Evolutionary conservation across 192 early-diverging fungal genomes (phyloP).

Genomic region (Obelidium mucronatum): DNA sequence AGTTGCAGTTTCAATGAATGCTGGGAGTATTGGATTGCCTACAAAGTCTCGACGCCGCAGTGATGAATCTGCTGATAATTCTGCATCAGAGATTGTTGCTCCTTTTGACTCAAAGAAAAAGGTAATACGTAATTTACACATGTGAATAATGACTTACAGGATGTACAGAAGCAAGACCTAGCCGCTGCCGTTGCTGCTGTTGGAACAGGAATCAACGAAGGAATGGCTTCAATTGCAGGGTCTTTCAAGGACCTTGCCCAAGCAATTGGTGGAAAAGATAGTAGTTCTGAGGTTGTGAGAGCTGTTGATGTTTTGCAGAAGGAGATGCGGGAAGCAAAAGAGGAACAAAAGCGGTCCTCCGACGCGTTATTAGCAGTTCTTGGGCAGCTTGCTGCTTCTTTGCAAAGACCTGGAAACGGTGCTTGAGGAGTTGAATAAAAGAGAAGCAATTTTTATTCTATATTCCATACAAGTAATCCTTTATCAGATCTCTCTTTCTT

Average conservation of each 20-base stretch:
- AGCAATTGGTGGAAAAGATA: too few relatives aligned
- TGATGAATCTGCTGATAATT: neutral
- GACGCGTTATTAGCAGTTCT: neutral
- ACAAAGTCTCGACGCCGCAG: neutral
- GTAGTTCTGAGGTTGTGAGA: neutral
- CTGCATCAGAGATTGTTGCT: neutral
- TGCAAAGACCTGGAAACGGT: too few relatives aligned
- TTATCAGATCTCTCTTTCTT: neutral
- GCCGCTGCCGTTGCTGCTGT: too few relatives aligned
- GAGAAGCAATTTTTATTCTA: neutral
- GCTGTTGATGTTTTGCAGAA: neutral
- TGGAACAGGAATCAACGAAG: too few relatives aligned
- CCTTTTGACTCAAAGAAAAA: neutral
- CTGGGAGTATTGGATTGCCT: neutral
- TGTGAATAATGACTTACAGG: neutral
- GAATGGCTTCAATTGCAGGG: too few relatives aligned
- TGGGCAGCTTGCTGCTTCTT: neutral
- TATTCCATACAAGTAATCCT: neutral
- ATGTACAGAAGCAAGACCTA: too few relatives aligned
- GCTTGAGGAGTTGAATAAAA: neutral
- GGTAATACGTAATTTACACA: neutral
- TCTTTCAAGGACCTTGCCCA: too few relatives aligned
- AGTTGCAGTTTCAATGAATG: neutral
- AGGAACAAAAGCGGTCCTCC: neutral
- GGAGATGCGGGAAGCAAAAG: neutral